Percentiles rank a stretch among this genome's conserved stretches.
These are phyloP conservation scores for Yamadazyma sp. DNA, from an alignment of 805 yeast genomes.

Conservation along the genomic window DNA sequence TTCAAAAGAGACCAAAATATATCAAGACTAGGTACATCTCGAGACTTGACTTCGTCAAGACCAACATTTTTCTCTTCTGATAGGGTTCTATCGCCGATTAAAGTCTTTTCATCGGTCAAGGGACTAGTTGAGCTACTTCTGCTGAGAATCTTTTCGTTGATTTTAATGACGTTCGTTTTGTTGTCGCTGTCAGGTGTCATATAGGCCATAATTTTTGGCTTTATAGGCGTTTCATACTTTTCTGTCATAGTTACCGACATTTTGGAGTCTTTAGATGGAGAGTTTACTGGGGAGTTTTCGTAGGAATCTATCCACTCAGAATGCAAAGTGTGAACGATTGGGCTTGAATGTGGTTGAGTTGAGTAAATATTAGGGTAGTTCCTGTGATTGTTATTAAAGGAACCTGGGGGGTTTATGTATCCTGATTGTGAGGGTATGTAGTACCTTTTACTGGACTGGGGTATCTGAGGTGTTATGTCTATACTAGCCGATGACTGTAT, in stretches of 20 bases:
- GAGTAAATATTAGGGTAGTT: neutral
- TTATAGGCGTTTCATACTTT: conserved; percentile 14
- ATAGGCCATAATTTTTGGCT: conserved; percentile 12
- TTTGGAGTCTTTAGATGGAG: conserved; percentile 12
- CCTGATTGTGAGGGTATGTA: neutral
- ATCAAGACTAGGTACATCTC: conserved; percentile 25
- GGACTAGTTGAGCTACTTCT: conserved; percentile 12
- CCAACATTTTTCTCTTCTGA: conserved; percentile 1
- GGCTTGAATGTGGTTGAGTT: conserved; percentile 11
- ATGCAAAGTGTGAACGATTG: conserved; percentile 19
- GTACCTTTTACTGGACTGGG: too few species aligned
- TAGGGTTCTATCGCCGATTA: too few species aligned
- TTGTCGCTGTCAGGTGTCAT: conserved; percentile 16
- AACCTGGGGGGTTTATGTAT: too few species aligned
- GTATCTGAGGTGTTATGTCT: neutral
- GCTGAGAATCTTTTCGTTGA: conserved; percentile 16
- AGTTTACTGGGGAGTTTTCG: conserved; percentile 14
- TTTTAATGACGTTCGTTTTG: conserved; percentile 6
- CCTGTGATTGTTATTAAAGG: conserved; percentile 8
- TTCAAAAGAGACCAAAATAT: conserved; percentile 54
- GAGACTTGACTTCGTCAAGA: neutral
- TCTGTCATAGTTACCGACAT: conserved; percentile 17
- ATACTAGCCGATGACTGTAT: conserved; percentile 3
- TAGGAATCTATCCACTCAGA: conserved; percentile 29
- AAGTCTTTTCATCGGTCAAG: conserved; percentile 2